Evolutionary conservation across 257 asterid genomes (phyloP).

Genomic region (Rehmannia glutinosa): DNA sequence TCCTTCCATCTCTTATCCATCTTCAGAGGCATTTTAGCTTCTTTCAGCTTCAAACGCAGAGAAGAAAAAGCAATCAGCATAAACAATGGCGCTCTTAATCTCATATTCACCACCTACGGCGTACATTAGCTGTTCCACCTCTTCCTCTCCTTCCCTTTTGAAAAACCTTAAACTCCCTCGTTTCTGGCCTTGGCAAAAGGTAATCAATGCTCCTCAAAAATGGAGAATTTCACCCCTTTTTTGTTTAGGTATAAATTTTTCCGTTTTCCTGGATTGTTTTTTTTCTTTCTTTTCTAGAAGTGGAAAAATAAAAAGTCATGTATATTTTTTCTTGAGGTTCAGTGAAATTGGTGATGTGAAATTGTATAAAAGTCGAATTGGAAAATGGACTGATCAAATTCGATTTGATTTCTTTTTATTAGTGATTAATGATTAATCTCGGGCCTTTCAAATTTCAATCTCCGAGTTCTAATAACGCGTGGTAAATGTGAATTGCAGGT

Average conservation of each 20-base stretch:
- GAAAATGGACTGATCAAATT: too few species aligned
- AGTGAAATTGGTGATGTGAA: too few species aligned
- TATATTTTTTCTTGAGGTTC: too few species aligned
- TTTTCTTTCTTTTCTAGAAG: too few species aligned
- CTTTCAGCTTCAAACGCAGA: neutral
- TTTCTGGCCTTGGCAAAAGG: constrained; percentile 97
- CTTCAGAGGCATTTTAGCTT: neutral
- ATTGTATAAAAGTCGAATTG: too few species aligned
- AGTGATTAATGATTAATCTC: too few species aligned
- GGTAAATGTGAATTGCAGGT: constrained; percentile 40
- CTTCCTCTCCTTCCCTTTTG: constrained; percentile 41
- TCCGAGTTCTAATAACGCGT: too few species aligned
- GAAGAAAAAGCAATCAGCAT: neutral
- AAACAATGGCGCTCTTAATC: constrained; percentile 40
- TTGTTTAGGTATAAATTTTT: too few species aligned
- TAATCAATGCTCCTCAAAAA: constrained; percentile 9
- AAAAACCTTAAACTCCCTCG: constrained; percentile 65
- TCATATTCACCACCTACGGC: constrained; percentile 36
- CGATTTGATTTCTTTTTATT: too few species aligned
- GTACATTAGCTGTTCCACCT: constrained; percentile 36
- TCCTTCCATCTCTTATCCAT: constrained; percentile 27
- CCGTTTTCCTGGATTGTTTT: too few species aligned
- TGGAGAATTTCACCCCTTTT: too few species aligned
- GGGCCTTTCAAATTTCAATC: too few species aligned
- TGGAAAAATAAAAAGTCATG: neutral